phyloP scores from a whole-genome alignment of 805 yeast species.

The Kodamaea neixiangensis region DNA sequence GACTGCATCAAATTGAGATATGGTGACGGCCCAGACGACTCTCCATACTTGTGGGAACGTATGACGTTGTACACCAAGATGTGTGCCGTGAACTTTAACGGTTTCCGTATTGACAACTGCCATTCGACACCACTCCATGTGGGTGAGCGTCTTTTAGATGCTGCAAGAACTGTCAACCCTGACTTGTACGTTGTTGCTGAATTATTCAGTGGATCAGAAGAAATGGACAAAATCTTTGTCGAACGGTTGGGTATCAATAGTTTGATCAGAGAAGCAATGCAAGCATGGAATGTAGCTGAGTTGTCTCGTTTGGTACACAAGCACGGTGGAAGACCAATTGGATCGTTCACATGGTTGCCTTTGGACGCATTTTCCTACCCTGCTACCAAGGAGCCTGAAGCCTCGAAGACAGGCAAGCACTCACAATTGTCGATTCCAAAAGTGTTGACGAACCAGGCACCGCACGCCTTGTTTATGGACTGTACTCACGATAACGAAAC shows the following conservation, averaged over 20 bases:
- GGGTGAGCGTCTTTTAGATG: conserved; percentile 83
- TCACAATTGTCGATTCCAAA: conserved; percentile 72
- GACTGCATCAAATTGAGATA: conserved; percentile 94
- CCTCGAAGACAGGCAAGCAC: conserved; percentile 15
- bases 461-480: conserved; percentile 96
- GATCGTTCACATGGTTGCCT: conserved; percentile 81
- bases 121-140: conserved; percentile 97
- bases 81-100: conserved; percentile 76
- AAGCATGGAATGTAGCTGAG: conserved; percentile 87
- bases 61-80: conserved; percentile 75
- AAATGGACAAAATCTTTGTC: conserved; percentile 84
- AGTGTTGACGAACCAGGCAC: conserved; percentile 65
- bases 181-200: conserved; percentile 93
- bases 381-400: conserved; percentile 44
- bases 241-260: conserved; percentile 89
- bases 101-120: conserved; percentile 92
- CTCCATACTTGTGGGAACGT: conserved; percentile 86
- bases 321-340: conserved; percentile 95
- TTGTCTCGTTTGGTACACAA: conserved; percentile 82
- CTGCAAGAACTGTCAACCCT: conserved; percentile 83
- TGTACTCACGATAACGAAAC: conserved; percentile 96
- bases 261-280: conserved; percentile 95
- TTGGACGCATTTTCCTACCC: conserved; percentile 74
- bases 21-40: conserved; percentile 74
- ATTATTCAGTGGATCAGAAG: conserved; percentile 89